These are phyloP conservation scores for Penicillium sp. DNA, from an alignment of 2,329 filamentous ascomycete genomes.

Conservation along the genomic window DNA sequence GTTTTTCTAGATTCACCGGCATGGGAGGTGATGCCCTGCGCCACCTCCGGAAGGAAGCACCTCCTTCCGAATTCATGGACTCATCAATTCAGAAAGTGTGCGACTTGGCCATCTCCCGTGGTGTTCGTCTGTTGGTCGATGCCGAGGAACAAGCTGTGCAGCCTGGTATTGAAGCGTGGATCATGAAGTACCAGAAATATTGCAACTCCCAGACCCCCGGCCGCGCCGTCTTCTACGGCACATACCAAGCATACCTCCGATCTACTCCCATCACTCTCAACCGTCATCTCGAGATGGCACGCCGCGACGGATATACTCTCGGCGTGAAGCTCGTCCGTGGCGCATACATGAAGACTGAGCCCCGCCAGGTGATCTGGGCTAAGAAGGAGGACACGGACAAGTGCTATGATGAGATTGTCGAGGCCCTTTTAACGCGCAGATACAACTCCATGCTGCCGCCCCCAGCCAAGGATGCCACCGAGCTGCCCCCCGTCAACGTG, in stretches of 20 bases:
- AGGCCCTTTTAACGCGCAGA: slow-evolving; percentile 52
- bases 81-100: slow-evolving; percentile 45
- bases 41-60: slow-evolving; percentile 37
- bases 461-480: slow-evolving; percentile 36
- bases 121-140: slow-evolving; percentile 49
- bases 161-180: slow-evolving; percentile 50
- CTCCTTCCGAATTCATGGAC: slow-evolving; percentile 41
- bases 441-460: slow-evolving; percentile 55
- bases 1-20: slow-evolving; percentile 42
- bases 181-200: slow-evolving; percentile 51
- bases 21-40: slow-evolving; percentile 44
- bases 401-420: slow-evolving; percentile 55
- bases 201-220: slow-evolving; percentile 47
- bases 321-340: slow-evolving; percentile 53
- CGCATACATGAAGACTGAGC: slow-evolving; percentile 51
- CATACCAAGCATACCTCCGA: slow-evolving; percentile 53
- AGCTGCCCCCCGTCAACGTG: slow-evolving; percentile 46
- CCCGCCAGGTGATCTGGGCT: slow-evolving; percentile 44
- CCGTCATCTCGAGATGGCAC: slow-evolving; percentile 44
- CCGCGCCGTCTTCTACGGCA: slow-evolving; percentile 52
- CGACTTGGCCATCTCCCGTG: slow-evolving; percentile 40
- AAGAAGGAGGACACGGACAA: slow-evolving; percentile 46
- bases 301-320: slow-evolving; percentile 47
- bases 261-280: slow-evolving; percentile 44
- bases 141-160: slow-evolving; percentile 54